phyloP scores from a whole-genome alignment of 345 rosid species.

The Melaleuca quinquenervia region DNA sequence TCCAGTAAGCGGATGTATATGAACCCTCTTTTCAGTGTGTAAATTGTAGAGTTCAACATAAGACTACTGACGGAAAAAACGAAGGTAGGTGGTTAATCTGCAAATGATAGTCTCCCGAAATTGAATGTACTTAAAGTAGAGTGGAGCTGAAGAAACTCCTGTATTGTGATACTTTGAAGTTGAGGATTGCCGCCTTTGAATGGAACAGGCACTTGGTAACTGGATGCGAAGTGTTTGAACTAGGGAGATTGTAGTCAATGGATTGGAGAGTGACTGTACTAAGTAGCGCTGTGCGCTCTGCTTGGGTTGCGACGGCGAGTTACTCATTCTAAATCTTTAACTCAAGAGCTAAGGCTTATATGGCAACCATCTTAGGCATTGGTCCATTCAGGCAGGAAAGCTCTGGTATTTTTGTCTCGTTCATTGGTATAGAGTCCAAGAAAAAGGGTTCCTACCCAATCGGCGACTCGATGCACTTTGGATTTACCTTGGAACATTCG shows the following conservation, averaged over 20 bases:
- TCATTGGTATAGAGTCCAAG: background rate
- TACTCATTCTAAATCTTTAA: background rate
- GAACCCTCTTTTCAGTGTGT: background rate
- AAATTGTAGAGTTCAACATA: background rate
- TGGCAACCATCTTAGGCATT: background rate
- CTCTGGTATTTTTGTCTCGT: background rate
- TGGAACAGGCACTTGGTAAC: background rate
- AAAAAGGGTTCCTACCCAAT: background rate
- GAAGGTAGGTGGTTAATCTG: background rate
- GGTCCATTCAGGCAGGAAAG: background rate
- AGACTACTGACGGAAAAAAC: background rate
- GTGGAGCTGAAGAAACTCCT: background rate
- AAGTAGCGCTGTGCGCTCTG: background rate
- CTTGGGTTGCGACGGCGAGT: background rate
- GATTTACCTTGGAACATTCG: background rate
- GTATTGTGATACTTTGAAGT: background rate
- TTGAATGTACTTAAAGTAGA: background rate
- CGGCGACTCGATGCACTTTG: no score
- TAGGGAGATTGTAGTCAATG: background rate
- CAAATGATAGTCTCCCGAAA: background rate
- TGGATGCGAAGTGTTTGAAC: background rate
- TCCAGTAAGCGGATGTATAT: background rate
- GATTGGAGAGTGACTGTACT: background rate
- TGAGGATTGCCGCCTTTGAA: rapidly evolving
- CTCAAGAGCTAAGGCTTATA: background rate